Percentiles rank a stretch among this genome's conserved stretches.
These are phyloP conservation scores for Candida golubevii DNA, from an alignment of 805 yeast species.

Conservation along the genomic window DNA sequence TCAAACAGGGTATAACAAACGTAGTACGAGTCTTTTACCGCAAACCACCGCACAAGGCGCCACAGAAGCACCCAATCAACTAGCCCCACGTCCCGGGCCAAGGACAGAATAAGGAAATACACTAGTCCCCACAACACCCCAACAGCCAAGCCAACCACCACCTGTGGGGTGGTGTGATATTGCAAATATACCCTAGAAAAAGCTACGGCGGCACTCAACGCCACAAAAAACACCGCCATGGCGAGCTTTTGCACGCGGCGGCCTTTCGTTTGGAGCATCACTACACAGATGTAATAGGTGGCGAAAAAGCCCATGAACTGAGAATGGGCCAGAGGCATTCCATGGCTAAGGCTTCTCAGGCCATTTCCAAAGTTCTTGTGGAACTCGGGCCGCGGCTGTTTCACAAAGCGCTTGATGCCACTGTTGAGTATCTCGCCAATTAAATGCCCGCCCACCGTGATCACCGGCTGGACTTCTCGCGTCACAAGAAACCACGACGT, in stretches of 20 bases:
- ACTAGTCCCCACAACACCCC: constrained; percentile 58
- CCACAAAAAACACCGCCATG: constrained; percentile 20
- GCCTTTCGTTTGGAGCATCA: constrained; percentile 37
- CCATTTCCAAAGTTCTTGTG: constrained; percentile 41
- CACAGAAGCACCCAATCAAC: constrained; percentile 60
- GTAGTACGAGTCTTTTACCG: constrained; percentile 59
- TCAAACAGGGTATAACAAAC: constrained; percentile 42
- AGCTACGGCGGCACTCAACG: constrained; percentile 43
- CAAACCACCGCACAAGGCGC: constrained; percentile 48
- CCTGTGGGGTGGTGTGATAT: constrained; percentile 75
- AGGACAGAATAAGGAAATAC: constrained; percentile 50
- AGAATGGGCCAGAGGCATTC: constrained; percentile 97
- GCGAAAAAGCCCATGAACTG: constrained; percentile 90
- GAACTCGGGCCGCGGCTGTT: constrained; percentile 71
- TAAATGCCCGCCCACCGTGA: constrained; percentile 83
- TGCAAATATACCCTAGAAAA: constrained; percentile 71
- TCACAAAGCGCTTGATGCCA: constrained; percentile 56
- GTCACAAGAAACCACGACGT: constrained; percentile 79
- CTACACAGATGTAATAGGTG: constrained; percentile 48
- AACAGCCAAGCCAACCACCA: constrained; percentile 60
- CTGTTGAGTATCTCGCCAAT: constrained; percentile 70
- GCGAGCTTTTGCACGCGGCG: constrained; percentile 13
- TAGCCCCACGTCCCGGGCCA: constrained; percentile 64
- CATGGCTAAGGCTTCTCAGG: constrained; percentile 59
- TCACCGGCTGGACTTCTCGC: constrained; percentile 79